Conservation (phyloP, 805 yeast genomes). For the Candida xyloterini region DNA sequence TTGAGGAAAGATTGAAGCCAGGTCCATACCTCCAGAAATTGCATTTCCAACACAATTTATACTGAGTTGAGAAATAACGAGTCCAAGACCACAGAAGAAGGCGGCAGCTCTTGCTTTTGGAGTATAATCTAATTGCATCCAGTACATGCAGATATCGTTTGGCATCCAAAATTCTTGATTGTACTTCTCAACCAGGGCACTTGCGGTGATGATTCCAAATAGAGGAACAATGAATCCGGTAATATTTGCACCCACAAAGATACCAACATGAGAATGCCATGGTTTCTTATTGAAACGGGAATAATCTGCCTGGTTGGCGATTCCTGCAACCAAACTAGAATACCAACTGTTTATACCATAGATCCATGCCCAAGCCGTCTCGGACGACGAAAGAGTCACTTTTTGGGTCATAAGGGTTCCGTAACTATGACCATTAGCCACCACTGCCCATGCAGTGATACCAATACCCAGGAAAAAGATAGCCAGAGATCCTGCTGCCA, state of each 20-base stretch:
- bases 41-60: constrained; percentile 40
- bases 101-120: constrained; percentile 47
- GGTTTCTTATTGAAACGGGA: constrained; percentile 30
- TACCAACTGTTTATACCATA: constrained; percentile 39
- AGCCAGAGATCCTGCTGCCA: constrained; percentile 13
- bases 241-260: constrained; percentile 36
- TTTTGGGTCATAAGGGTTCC: constrained; percentile 12
- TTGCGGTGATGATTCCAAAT: constrained; percentile 43
- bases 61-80: constrained; percentile 37
- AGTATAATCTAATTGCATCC: constrained; percentile 39
- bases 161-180: constrained; percentile 43
- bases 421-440: constrained; percentile 6
- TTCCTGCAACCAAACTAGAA: constrained; percentile 39
- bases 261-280: constrained; percentile 28
- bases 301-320: constrained; percentile 37
- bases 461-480: constrained; percentile 17
- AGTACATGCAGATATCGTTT: constrained; percentile 36
- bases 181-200: constrained; percentile 35
- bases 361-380: constrained; percentile 41
- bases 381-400: constrained; percentile 12
- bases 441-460: constrained; percentile 19
- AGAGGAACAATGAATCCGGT: constrained; percentile 36
- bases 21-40: constrained; percentile 50
- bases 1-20: constrained; percentile 45
- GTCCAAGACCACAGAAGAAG: constrained; percentile 41